Percentiles rank a stretch among this genome's conserved stretches.
Evolutionary conservation across 2,329 filamentous ascomycete genomes (phyloP).

Genomic region (Cladosporium sp.): DNA sequence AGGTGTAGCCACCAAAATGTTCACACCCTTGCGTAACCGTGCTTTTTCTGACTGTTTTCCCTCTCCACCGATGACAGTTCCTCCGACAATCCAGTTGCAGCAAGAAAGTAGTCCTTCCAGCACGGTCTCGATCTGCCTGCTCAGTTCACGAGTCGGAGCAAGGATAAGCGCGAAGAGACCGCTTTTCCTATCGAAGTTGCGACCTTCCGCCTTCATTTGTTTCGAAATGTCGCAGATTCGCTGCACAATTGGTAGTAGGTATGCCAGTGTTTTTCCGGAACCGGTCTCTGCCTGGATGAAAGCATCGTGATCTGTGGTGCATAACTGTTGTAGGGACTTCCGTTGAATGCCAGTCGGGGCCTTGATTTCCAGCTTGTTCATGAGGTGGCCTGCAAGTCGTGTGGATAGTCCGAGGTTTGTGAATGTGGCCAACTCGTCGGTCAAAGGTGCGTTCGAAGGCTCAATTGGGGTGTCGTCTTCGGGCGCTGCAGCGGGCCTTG

Average conservation of each 20-base stretch:
- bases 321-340: slow-evolving; percentile 76
- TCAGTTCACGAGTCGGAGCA: slow-evolving; percentile 88
- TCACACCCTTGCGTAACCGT: slow-evolving; percentile 88
- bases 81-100: slow-evolving; percentile 90
- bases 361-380: slow-evolving; percentile 82
- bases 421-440: slow-evolving; percentile 81
- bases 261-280: slow-evolving; percentile 96
- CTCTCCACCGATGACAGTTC: slow-evolving; percentile 74
- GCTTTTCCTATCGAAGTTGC: slow-evolving; percentile 72
- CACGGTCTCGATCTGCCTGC: slow-evolving; percentile 88
- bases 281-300: slow-evolving; percentile 97
- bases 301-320: slow-evolving; percentile 80
- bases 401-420: slow-evolving; percentile 80
- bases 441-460: slow-evolving; percentile 87
- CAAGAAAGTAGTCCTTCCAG: slow-evolving; percentile 83
- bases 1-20: slow-evolving; percentile 93
- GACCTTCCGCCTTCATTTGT: slow-evolving; percentile 44
- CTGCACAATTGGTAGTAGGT: slow-evolving; percentile 88
- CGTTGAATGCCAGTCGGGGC: slow-evolving; percentile 94
- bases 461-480: slow-evolving; percentile 57
- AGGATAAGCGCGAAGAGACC: slow-evolving; percentile 93
- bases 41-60: slow-evolving; percentile 85
- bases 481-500: slow-evolving; percentile 48
- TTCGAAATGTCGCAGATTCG: slow-evolving; percentile 74
- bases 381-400: slow-evolving; percentile 76